Conservation (phyloP, 2,329 filamentous ascomycete species). For the Didymosphaeria variabile region DNA sequence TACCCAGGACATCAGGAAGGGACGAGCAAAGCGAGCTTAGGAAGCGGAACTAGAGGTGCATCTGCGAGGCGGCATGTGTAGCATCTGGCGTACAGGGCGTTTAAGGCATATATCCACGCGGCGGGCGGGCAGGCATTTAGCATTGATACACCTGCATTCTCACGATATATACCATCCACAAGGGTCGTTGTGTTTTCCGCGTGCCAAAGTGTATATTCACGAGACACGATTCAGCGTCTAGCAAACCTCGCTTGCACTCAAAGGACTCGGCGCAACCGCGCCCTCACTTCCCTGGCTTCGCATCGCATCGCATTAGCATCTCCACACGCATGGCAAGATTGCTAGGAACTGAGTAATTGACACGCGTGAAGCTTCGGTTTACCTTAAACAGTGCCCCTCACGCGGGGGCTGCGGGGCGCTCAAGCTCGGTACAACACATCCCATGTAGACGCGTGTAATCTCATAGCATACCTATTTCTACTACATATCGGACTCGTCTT, state of each 20-base stretch:
- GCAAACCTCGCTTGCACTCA: too few relatives aligned
- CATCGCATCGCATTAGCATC: too few relatives aligned
- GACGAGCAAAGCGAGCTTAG: slow-evolving; percentile 34
- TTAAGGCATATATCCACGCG: slow-evolving; percentile 18
- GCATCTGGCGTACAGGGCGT: slow-evolving; percentile 14
- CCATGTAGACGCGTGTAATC: slow-evolving; percentile 2
- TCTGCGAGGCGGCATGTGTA: not conserved
- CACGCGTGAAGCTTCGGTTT: slow-evolving; percentile 3
- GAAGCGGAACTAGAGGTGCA: slow-evolving; percentile 28
- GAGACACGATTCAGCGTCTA: too few relatives aligned
- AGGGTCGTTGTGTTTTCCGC: too few relatives aligned
- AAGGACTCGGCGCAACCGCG: too few relatives aligned
- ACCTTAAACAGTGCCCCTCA: not conserved
- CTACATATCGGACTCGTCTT: too few relatives aligned
- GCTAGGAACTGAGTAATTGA: too few relatives aligned
- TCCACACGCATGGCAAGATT: too few relatives aligned
- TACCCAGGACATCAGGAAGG: slow-evolving; percentile 33
- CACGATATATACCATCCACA: not conserved
- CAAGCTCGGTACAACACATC: slow-evolving; percentile 1
- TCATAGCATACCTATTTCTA: not conserved
- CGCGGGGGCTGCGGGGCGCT: slow-evolving; percentile 9
- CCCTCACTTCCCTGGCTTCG: too few relatives aligned
- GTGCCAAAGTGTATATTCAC: too few relatives aligned
- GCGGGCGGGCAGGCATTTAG: not conserved
- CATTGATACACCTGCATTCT: not conserved